A percentile compares a stretch with the other conserved stretches of the same genome.
Conservation (phyloP, 2,329 filamentous ascomycete species). For the Chaetomium strumarium region DNA sequence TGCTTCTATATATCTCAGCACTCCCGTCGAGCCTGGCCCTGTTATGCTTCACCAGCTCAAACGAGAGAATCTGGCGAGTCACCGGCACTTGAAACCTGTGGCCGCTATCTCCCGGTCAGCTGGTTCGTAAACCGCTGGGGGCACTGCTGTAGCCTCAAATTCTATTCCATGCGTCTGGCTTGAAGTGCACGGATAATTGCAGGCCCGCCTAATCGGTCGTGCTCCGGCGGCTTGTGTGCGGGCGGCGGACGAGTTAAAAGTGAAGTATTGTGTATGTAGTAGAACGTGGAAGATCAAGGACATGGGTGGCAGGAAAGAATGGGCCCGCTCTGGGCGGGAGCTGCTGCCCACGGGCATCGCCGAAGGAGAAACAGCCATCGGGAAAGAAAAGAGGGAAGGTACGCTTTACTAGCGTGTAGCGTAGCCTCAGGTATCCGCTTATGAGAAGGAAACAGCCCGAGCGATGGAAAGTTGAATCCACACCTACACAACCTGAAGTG, state of each 20-base stretch:
- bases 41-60: too few species aligned
- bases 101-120: too few species aligned
- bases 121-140: too few species aligned
- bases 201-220: conserved; percentile 15
- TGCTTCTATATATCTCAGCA: too few species aligned
- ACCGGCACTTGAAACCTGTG: too few species aligned
- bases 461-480: conserved; percentile 17
- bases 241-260: too few species aligned
- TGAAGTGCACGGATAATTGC: conserved; percentile 14
- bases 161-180: too few species aligned
- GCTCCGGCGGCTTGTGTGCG: conserved; percentile 1
- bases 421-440: conserved; percentile 5
- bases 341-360: not conserved
- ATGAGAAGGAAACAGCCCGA: too few species aligned
- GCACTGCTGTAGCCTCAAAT: too few species aligned
- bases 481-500: conserved; percentile 3
- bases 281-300: not conserved
- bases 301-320: conserved; percentile 3
- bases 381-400: not conserved
- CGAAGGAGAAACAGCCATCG: not conserved
- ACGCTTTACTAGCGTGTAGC: conserved; percentile 2
- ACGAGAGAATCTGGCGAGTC: too few species aligned
- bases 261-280: too few species aligned
- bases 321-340: not conserved
- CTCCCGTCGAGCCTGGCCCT: too few species aligned